These are phyloP conservation scores for Sugiyamaella boreocaroliniensis DNA, from an alignment of 805 yeast species.

Conservation along the genomic window DNA sequence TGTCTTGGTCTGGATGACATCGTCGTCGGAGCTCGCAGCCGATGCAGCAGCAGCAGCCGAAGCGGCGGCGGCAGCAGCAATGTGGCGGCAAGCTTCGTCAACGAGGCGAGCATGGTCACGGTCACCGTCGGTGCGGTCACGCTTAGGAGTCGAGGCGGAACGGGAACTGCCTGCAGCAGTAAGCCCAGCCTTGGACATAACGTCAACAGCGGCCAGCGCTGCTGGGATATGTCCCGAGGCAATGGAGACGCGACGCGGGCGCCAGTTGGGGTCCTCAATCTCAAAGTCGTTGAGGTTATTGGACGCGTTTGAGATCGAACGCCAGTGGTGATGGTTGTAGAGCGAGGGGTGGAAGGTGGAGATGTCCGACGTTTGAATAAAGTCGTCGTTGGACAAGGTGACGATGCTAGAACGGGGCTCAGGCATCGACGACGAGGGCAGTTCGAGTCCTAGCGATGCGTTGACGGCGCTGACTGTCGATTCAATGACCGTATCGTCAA, in stretches of 20 bases:
- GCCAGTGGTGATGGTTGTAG: slow-evolving; percentile 6
- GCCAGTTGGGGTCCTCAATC: slow-evolving; percentile 11
- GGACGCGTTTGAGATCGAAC: slow-evolving; percentile 6
- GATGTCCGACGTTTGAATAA: neutral
- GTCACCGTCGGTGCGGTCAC: slow-evolving; percentile 36
- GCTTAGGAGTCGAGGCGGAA: neutral
- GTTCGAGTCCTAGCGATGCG: slow-evolving; percentile 49
- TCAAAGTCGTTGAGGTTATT: neutral
- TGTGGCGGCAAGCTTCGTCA: slow-evolving; percentile 74
- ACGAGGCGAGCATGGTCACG: slow-evolving; percentile 63
- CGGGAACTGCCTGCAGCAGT: neutral
- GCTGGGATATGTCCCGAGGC: slow-evolving; percentile 23
- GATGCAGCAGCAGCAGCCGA: slow-evolving; percentile 31
- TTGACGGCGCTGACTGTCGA: slow-evolving; percentile 52
- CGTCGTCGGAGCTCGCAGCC: slow-evolving; percentile 21
- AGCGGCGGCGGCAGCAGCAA: slow-evolving; percentile 69
- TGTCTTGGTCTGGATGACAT: slow-evolving; percentile 1
- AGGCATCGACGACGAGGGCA: slow-evolving; percentile 34
- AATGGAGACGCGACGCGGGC: slow-evolving; percentile 22
- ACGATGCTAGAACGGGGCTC: slow-evolving; percentile 21
- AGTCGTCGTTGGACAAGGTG: slow-evolving; percentile 8
- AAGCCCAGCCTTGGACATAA: slow-evolving; percentile 4
- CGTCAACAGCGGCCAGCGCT: slow-evolving; percentile 16
- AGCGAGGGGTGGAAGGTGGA: slow-evolving; percentile 5
- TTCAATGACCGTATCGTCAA: slow-evolving; percentile 29